A percentile compares a stretch with the other conserved stretches of the same genome.
These are phyloP conservation scores for Drechslerella stenobrocha DNA, from an alignment of 2,329 filamentous ascomycete species.

Conservation along the genomic window DNA sequence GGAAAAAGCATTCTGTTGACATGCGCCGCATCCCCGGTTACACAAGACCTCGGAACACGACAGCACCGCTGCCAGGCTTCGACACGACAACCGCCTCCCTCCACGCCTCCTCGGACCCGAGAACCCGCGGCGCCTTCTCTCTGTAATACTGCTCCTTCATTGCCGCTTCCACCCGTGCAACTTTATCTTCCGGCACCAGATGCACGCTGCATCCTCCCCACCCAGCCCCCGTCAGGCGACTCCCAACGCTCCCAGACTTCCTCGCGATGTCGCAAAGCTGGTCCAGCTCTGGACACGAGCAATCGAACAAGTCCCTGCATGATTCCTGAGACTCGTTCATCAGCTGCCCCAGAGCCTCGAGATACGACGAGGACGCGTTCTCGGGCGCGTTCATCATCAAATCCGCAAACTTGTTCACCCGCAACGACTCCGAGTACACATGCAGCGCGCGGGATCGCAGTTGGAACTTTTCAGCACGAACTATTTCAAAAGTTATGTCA, in stretches of 20 bases:
- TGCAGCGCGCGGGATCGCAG: constrained; percentile 85
- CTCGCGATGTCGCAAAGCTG: constrained; percentile 79
- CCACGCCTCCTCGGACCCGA: constrained; percentile 68
- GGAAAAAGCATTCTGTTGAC: background rate
- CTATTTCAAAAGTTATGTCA: constrained; percentile 54
- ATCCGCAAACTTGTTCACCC: constrained; percentile 80
- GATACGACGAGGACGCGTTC: constrained; percentile 67
- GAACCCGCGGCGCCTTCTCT: constrained; percentile 68
- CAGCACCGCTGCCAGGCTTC: constrained; percentile 72
- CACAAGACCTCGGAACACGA: constrained; percentile 51
- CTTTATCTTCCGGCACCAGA: constrained; percentile 80
- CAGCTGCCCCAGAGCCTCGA: constrained; percentile 73
- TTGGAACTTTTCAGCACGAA: constrained; percentile 83
- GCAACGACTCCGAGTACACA: constrained; percentile 84
- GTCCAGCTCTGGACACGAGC: constrained; percentile 90
- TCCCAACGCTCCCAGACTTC: constrained; percentile 78
- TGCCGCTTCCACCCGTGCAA: constrained; percentile 74
- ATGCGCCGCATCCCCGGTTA: constrained; percentile 16
- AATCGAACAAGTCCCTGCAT: constrained; percentile 85
- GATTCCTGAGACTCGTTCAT: constrained; percentile 89
- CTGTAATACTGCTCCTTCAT: constrained; percentile 82
- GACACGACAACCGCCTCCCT: constrained; percentile 83
- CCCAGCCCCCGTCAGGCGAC: constrained; percentile 84
- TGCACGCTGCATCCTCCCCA: constrained; percentile 98
- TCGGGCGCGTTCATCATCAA: constrained; percentile 64